Evolutionary conservation across 2,329 filamentous ascomycete genomes (phyloP).

Genomic region (Fusarium sarcochroum): DNA sequence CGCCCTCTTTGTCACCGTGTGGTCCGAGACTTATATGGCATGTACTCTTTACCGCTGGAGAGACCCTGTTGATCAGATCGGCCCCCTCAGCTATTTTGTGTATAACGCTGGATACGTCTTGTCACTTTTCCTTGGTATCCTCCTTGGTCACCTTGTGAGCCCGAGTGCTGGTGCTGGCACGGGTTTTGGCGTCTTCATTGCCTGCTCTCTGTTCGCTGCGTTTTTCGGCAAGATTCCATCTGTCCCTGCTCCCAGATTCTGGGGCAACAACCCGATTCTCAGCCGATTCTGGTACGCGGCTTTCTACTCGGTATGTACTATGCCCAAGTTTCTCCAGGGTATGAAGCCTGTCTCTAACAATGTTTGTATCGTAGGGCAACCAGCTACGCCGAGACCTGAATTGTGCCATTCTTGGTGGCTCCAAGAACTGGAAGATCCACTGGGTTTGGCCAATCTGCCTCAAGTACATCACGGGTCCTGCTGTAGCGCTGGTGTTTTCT

Average conservation of each 20-base stretch:
- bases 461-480: conserved; percentile 60
- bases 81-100: conserved; percentile 56
- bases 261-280: conserved; percentile 54
- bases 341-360: background rate
- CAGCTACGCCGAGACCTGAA: conserved; percentile 67
- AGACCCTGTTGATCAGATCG: conserved; percentile 59
- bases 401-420: conserved; percentile 57
- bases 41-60: conserved; percentile 66
- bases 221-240: conserved; percentile 57
- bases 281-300: conserved; percentile 64
- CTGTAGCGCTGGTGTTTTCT: conserved; percentile 62
- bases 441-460: conserved; percentile 60
- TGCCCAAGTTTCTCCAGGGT: rapidly evolving
- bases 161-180: conserved; percentile 60
- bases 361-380: conserved; percentile 59
- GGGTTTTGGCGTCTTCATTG: conserved; percentile 64
- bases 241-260: conserved; percentile 58
- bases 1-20: conserved; percentile 65
- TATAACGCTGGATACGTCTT: conserved; percentile 64
- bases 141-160: conserved; percentile 60
- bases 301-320: conserved; percentile 65
- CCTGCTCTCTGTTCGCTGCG: conserved; percentile 53
- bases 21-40: conserved; percentile 63
- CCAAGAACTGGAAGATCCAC: conserved; percentile 67
- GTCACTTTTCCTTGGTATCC: conserved; percentile 62